Evolutionary conservation across 768 basidiomycete genomes (phyloP), one percentile per base, ranked within the genome.

Genomic region (Strobilomyces confusus): DNA sequence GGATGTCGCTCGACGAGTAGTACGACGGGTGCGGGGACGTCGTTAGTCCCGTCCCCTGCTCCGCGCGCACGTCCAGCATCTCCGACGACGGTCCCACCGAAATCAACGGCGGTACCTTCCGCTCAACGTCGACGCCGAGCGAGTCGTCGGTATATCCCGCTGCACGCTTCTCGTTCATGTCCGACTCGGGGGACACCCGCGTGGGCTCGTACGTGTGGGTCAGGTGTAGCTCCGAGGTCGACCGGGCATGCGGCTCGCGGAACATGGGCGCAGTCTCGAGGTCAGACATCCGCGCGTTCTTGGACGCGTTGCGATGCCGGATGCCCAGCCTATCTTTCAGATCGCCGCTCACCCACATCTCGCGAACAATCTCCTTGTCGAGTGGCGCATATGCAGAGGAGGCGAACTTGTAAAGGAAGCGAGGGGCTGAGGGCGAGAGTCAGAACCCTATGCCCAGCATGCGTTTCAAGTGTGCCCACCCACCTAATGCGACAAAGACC

Each of bases 341-440:
- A 63, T 92, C 83, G 4, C 91, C 91, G 53, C 69, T 63, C 5
- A 92, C 89, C 90, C 89, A 92, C 81, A 84, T 87, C 75, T 98
- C 95, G 26, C 95, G 85, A 9, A 98, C 77, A 51, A 98, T 85
- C 61, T 97, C 90, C 66, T 84, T 87, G 76, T 98, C 95, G 17
- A 84, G 74, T 3, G 95, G 94, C 44, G 68, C 72, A 63, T 94
- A 97, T 1, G 84, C 79, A 1, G 84, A 76, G 11, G 79, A 74
- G 55, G 86, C 64, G 65, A 81, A 92, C 64, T 91, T 90, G 70
- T 83, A 75, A 30, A 95, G 49, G 74, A 90, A 92, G 15, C 91
- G 82, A 0, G 95, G 95, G 6, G 83, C 90, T 92, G 55, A 20
- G 22, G 17, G n/a, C 25, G 36, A 19, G 30, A n/a, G 48, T 63